These are phyloP conservation scores for Amaranthus hypochondriacus DNA, from an alignment of 148 eudicot genomes.

Conservation along the genomic window DNA sequence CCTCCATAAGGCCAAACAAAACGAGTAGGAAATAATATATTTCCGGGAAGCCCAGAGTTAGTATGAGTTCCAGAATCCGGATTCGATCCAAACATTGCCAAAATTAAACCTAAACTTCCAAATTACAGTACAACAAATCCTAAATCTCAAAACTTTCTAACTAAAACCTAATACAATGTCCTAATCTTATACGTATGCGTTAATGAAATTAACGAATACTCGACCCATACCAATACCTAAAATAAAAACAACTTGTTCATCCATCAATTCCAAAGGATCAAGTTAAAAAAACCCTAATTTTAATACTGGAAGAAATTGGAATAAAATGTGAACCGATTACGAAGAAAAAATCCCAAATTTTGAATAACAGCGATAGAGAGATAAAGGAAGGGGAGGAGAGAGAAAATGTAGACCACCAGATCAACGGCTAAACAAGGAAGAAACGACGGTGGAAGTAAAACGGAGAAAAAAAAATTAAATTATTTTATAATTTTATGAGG, in stretches of 20 bases:
- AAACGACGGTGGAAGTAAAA: background rate
- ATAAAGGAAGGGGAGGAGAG: conserved; percentile 3
- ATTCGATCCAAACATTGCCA: conserved; percentile 39
- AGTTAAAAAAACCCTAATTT: conserved; percentile 25
- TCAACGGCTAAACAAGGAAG: conserved; percentile 13
- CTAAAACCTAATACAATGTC: conserved; percentile 22
- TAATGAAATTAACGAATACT: conserved; percentile 11
- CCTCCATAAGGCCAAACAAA: conserved; percentile 44
- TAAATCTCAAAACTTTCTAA: background rate
- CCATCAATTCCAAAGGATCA: conserved; percentile 13
- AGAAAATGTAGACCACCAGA: conserved; percentile 7
- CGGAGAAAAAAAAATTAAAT: no score
- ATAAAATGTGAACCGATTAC: background rate
- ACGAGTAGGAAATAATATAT: conserved; percentile 25
- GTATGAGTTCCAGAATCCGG: conserved; percentile 29
- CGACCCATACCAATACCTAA: conserved; percentile 22
- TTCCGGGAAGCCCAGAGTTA: conserved; percentile 22
- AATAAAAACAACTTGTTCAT: no score
- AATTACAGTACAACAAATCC: background rate
- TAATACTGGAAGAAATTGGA: background rate
- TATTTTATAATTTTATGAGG: background rate
- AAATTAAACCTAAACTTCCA: no score
- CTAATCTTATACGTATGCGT: conserved; percentile 19
- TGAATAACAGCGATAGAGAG: no score
- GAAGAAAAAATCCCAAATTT: conserved; percentile 17